Evolutionary conservation across 495 filamentous ascomycete genomes (phyloP).

Genomic region (Aspergillus heteromorphus): DNA sequence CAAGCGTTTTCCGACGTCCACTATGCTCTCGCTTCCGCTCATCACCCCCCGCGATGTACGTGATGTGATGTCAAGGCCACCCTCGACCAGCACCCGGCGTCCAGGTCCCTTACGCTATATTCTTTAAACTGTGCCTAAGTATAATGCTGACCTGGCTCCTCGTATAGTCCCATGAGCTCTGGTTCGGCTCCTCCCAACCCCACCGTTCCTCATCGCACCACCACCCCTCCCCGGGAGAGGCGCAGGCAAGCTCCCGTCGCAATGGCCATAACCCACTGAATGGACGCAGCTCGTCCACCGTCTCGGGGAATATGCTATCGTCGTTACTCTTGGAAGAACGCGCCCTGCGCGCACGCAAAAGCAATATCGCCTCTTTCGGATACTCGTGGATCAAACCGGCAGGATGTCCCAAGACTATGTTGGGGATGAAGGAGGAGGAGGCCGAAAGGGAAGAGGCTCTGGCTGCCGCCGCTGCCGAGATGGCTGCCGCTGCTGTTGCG

Average conservation of each 20-base stretch:
- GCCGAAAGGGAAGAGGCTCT: conserved; percentile 76
- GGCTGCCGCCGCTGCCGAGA: conserved; percentile 62
- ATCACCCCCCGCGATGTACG: conserved; percentile 68
- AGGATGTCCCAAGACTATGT: conserved; percentile 68
- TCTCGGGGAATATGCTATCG: conserved; percentile 41
- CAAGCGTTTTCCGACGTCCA: conserved; percentile 26
- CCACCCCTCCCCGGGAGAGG: conserved; percentile 21
- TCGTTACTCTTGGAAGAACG: conserved; percentile 64
- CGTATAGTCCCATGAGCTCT: conserved; percentile 62
- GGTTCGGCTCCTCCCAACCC: conserved; percentile 55
- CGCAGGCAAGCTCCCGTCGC: conserved; percentile 23
- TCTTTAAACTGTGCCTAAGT: too few relatives aligned
- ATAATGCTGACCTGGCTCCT: neutral
- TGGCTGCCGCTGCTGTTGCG: conserved; percentile 56
- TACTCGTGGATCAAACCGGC: conserved; percentile 74
- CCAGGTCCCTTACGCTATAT: too few relatives aligned
- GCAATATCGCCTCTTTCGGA: conserved; percentile 69
- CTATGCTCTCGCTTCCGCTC: conserved; percentile 66
- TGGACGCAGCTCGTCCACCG: conserved; percentile 23
- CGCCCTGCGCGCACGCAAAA: conserved; percentile 59
- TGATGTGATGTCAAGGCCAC: conserved; percentile 20
- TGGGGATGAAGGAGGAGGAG: conserved; percentile 71
- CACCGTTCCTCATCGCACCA: conserved; percentile 37
- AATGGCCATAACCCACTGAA: conserved; percentile 18
- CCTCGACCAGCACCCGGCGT: neutral